A percentile compares a stretch with the other conserved stretches of the same genome.
Evolutionary conservation across 2,329 filamentous ascomycete genomes (phyloP).

Genomic region (Graphilbum fragrans): DNA sequence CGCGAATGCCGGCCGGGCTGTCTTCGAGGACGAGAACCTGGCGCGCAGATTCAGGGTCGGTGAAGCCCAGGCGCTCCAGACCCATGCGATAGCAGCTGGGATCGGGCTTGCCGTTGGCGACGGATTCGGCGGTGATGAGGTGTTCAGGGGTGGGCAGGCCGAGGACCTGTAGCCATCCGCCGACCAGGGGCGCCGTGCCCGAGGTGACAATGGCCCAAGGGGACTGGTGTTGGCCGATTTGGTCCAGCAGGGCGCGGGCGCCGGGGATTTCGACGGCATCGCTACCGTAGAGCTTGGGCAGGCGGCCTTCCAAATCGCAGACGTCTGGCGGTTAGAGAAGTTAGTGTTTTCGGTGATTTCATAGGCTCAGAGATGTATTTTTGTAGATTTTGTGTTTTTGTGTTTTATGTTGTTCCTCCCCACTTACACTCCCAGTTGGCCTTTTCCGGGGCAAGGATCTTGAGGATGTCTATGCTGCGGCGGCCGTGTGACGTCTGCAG

Average conservation of each 20-base stretch:
- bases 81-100: slow-evolving; percentile 63
- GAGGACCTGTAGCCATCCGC: slow-evolving; percentile 60
- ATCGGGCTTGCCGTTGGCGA: slow-evolving; percentile 64
- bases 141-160: slow-evolving; percentile 51
- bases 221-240: slow-evolving; percentile 44
- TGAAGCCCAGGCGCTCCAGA: slow-evolving; percentile 43
- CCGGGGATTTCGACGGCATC: slow-evolving; percentile 82
- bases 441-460: slow-evolving; percentile 66
- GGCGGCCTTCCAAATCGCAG: slow-evolving; percentile 60
- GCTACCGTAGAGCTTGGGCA: slow-evolving; percentile 64
- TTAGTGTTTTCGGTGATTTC: no score
- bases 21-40: slow-evolving; percentile 72
- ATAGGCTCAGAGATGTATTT: no score
- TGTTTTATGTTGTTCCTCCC: background rate
- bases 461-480: slow-evolving; percentile 75
- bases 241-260: slow-evolving; percentile 55
- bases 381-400: slow-evolving; percentile 3
- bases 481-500: slow-evolving; percentile 85
- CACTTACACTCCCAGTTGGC: slow-evolving; percentile 87
- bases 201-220: slow-evolving; percentile 85
- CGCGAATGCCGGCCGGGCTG: slow-evolving; percentile 70
- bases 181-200: slow-evolving; percentile 54
- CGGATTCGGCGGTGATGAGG: slow-evolving; percentile 65
- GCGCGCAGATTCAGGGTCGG: slow-evolving; percentile 27
- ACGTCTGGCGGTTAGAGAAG: slow-evolving; percentile 46